Evolutionary conservation across 176 grass and related monocot species (phyloP), one percentile per base, ranked within the genome.

Genomic region (Triticum dicoccoides): DNA sequence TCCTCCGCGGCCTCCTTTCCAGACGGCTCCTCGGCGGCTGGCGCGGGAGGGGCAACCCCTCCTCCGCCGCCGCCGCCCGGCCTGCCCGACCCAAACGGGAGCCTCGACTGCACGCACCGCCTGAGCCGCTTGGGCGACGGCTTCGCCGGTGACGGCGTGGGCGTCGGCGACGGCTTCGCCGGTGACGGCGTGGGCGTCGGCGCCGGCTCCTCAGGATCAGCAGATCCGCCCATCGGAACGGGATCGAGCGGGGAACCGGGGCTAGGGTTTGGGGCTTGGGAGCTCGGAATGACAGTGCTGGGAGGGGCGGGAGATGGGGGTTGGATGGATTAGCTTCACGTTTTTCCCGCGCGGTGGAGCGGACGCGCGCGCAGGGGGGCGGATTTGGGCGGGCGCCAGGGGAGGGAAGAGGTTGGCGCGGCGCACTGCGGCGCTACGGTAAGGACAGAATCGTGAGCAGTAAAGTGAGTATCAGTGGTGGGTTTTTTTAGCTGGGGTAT

Each of bases 101-200:
- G 91, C 86, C 89, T 89, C 6, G 91, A 87, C 82, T 95, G 93
- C 24, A 95, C 93, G 84, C 73, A 80, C 69, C 93, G 79, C 73
- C 79, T 76, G 10, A 1, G 12, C 51, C 81, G 84, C 61, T 71
- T 25, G 24, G 24, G 91, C 41, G 89, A 39, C 9, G 89, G 24
- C 73, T 79, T 87, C 35, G 9, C 67, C 59, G 82, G 85, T 7
- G 91, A 83, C 15, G 74, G 87, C 25, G 88, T 49, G 14, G 82
- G 82, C 64, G 83, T 38, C 62, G 82, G 91, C 41, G 89, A 33
- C 9, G 89, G 24, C 73, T 79, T 87, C 35, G 9, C 67, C 59
- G 82, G 85, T 7, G 91, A 83, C 15, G 74, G 87, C 25, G 88
- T 49, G 14, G 82, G 82, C 64, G 83, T 38, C 62, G 82, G 82